Evolutionary conservation across 495 filamentous ascomycete species (phyloP).

Genomic region (Cudoniella acicularis): DNA sequence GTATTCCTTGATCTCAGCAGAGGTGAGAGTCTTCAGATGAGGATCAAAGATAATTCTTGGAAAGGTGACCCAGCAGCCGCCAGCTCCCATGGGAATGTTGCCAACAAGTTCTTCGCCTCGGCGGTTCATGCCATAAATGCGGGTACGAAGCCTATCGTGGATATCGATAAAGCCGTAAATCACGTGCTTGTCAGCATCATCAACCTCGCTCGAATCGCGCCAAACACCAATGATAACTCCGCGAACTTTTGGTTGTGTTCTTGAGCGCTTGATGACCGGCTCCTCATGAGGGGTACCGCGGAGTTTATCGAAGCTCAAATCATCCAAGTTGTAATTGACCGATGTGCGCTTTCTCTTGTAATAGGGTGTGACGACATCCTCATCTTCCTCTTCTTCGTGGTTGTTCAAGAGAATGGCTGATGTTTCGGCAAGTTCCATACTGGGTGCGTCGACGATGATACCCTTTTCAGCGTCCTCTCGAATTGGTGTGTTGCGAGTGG

Average conservation of each 20-base stretch:
- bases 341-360: constrained; percentile 48
- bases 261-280: constrained; percentile 15
- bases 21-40: constrained; percentile 42
- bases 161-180: constrained; percentile 53
- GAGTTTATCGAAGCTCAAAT: constrained; percentile 24
- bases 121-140: constrained; percentile 38
- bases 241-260: constrained; percentile 32
- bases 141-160: constrained; percentile 48
- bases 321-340: constrained; percentile 35
- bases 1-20: constrained; percentile 50
- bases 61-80: constrained; percentile 54
- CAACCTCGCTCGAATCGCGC: constrained; percentile 44
- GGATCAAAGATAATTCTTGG: constrained; percentile 46
- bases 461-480: constrained; percentile 16
- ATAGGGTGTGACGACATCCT: constrained; percentile 28
- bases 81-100: constrained; percentile 44
- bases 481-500: neutral
- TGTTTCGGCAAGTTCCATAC: constrained; percentile 6
- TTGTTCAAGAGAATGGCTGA: constrained; percentile 11
- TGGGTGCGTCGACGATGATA: constrained; percentile 20
- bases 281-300: constrained; percentile 23
- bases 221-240: constrained; percentile 48
- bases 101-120: constrained; percentile 35
- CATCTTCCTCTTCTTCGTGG: constrained; percentile 20
- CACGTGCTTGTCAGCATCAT: constrained; percentile 41